Percentiles rank a stretch among this genome's conserved stretches.
Conservation (phyloP, 75 land plant species). For the Sequoia sempervirens region DNA sequence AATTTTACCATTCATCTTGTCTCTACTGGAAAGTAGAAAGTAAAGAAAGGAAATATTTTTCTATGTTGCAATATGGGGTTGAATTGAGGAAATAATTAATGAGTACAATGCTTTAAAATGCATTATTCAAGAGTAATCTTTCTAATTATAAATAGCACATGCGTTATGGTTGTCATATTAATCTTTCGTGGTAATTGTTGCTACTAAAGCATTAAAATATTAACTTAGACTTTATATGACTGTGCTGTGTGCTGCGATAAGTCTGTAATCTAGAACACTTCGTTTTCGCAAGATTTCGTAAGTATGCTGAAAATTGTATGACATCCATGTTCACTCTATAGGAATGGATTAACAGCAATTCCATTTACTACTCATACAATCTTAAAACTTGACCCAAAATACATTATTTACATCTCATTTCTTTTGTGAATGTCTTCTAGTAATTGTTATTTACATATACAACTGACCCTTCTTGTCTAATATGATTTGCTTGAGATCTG, state of each 20-base stretch:
- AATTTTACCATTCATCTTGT: background rate
- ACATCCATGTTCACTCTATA: background rate
- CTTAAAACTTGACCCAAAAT: background rate
- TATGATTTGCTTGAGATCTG: background rate
- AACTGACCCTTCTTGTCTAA: background rate
- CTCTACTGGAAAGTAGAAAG: background rate
- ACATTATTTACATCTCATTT: background rate
- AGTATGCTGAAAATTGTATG: background rate
- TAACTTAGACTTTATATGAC: background rate
- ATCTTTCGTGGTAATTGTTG: background rate
- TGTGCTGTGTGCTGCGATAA: too few species aligned
- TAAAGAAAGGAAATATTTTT: background rate
- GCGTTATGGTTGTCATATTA: background rate
- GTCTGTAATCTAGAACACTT: background rate
- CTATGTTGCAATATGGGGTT: background rate
- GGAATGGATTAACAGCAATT: background rate
- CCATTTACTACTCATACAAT: background rate
- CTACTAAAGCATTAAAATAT: background rate
- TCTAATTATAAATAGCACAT: background rate
- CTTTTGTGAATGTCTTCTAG: background rate
- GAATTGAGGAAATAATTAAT: too few species aligned
- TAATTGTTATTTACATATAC: background rate
- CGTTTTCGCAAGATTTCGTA: background rate
- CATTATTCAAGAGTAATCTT: background rate
- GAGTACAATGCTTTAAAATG: background rate